Conservation (phyloP, 208 protist species). For the Strigomonas oncopelti region DNA sequence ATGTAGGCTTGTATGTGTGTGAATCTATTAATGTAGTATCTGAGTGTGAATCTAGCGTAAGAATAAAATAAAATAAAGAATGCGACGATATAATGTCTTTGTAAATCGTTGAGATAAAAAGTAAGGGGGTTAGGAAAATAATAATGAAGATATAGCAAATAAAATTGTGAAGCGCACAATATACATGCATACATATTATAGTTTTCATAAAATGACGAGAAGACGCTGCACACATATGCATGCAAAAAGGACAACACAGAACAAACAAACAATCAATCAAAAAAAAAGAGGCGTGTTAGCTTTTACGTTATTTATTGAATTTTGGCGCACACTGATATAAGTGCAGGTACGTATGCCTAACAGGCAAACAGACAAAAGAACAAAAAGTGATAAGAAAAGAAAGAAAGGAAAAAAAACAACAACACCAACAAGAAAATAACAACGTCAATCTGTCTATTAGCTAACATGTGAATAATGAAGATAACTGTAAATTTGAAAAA, state of each 20-base stretch:
- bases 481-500: constrained; percentile 1
- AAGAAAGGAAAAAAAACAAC: not conserved
- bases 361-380: not conserved
- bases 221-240: no score
- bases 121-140: not conserved
- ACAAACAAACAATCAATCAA: no score
- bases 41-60: not conserved
- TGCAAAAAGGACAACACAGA: no score
- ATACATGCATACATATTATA: no score
- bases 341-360: no score
- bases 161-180: not conserved
- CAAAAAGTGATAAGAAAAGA: not conserved
- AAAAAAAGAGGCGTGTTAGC: not conserved
- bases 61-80: constrained; percentile 5
- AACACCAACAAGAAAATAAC: not conserved
- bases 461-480: not conserved
- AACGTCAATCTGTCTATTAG: not conserved
- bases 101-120: not conserved
- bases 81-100: not conserved
- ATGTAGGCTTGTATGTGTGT: not conserved
- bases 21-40: not conserved
- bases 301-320: no score
- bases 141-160: not conserved
- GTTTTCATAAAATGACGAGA: constrained; percentile 1
- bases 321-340: no score